Percentiles rank a stretch among this genome's conserved stretches.
phyloP scores from a whole-genome alignment of 2,329 filamentous ascomycete species.

The Zelopaecilomyces penicillatus region DNA sequence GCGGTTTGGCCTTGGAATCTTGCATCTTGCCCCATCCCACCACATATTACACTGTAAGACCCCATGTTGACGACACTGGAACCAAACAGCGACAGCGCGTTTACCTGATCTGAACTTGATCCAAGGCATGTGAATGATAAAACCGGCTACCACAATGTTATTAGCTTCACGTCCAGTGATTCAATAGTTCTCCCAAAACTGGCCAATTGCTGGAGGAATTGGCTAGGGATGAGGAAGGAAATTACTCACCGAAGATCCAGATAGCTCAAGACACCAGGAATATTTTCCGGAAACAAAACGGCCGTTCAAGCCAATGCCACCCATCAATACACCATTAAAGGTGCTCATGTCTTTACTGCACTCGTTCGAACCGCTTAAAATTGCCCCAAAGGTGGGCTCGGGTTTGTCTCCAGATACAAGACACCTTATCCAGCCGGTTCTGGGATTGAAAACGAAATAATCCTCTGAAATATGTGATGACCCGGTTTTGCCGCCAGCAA shows the following conservation, averaged over 20 bases:
- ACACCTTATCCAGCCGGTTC: slow-evolving; percentile 40
- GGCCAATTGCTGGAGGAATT: too few relatives aligned
- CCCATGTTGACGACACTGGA: slow-evolving; percentile 18
- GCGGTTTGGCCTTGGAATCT: slow-evolving; percentile 21
- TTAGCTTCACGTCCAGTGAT: too few relatives aligned
- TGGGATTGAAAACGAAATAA: slow-evolving; percentile 45
- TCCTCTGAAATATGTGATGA: slow-evolving; percentile 38
- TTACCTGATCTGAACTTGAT: background rate
- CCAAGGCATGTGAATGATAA: slow-evolving; percentile 17
- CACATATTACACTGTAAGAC: slow-evolving; percentile 19
- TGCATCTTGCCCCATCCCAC: slow-evolving; percentile 23
- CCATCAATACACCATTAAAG: slow-evolving; percentile 56
- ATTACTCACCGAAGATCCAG: slow-evolving; percentile 27
- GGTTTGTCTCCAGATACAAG: slow-evolving; percentile 23
- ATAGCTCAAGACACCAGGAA: slow-evolving; percentile 49
- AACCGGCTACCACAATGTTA: slow-evolving; percentile 12
- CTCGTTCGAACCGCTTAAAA: slow-evolving; percentile 23
- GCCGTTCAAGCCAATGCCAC: slow-evolving; percentile 62
- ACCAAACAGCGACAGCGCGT: slow-evolving; percentile 23
- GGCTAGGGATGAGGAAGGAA: background rate
- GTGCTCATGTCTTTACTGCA: slow-evolving; percentile 16
- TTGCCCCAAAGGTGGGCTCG: slow-evolving; percentile 36
- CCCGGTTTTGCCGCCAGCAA: slow-evolving; percentile 54
- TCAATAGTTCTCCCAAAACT: too few relatives aligned
- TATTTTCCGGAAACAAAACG: slow-evolving; percentile 54